These are phyloP conservation scores for Drechslerella dactyloides DNA, from an alignment of 2,329 filamentous ascomycete species.

Conservation along the genomic window DNA sequence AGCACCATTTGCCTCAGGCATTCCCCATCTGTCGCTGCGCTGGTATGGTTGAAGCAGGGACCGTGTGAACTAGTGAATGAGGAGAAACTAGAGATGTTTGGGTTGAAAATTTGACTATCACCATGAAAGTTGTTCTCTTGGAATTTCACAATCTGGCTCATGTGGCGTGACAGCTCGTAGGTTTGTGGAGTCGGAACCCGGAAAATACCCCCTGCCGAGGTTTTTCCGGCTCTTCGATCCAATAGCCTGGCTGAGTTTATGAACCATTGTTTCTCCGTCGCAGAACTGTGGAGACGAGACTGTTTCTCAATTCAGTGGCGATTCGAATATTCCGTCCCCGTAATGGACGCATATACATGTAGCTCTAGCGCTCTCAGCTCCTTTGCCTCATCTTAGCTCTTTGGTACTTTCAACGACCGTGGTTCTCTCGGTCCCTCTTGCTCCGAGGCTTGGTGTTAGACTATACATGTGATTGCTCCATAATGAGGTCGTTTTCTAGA, in stretches of 20 bases:
- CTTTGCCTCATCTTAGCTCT: conserved; percentile 18
- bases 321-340: no score
- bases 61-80: conserved; percentile 22
- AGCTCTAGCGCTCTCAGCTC: not conserved
- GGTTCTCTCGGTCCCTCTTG: conserved; percentile 20
- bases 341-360: no score
- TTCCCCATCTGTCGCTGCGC: conserved; percentile 20
- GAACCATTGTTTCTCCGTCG: conserved; percentile 27
- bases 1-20: conserved; percentile 46
- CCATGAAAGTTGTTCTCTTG: not conserved
- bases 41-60: conserved; percentile 20
- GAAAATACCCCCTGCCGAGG: conserved; percentile 32
- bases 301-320: conserved; percentile 13
- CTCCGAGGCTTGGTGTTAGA: conserved; percentile 15
- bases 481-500: conserved; percentile 21
- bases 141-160: not conserved
- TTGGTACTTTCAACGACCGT: conserved; percentile 26
- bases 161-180: conserved; percentile 27
- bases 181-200: conserved; percentile 21
- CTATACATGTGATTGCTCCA: no score
- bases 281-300: conserved; percentile 22
- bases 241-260: conserved; percentile 10
- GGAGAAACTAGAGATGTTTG: conserved; percentile 39
- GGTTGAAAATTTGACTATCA: not conserved
- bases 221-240: conserved; percentile 37